These are phyloP conservation scores for Chrysanthemum makinoi DNA, from an alignment of 129 eudicot genomes.

Conservation along the genomic window DNA sequence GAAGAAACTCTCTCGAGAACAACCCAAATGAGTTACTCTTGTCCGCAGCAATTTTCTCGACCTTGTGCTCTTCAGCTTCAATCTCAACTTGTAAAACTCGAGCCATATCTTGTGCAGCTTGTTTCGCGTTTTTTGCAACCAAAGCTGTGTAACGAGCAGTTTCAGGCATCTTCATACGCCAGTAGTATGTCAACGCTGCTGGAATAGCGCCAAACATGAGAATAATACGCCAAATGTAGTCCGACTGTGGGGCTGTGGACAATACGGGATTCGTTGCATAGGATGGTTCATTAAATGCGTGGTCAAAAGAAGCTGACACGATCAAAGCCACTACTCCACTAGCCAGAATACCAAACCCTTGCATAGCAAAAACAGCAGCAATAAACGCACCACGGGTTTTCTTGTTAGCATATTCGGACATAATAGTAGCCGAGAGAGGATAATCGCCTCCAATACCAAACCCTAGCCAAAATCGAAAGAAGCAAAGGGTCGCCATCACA, in stretches of 20 bases:
- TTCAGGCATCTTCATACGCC: too few relatives aligned
- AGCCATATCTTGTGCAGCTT: conserved; percentile 37
- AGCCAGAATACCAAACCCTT: neutral
- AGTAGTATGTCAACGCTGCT: too few relatives aligned
- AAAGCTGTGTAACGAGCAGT: too few relatives aligned
- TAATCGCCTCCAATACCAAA: neutral
- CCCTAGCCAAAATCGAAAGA: neutral
- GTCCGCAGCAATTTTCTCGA: neutral
- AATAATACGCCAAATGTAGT: neutral
- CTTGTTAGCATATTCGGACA: too few relatives aligned
- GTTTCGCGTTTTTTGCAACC: conserved; percentile 28
- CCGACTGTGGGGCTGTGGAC: conserved; percentile 11
- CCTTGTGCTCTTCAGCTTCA: conserved; percentile 11
- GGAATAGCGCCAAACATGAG: too few relatives aligned
- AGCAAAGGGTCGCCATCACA: conserved; percentile 4
- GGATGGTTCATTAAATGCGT: neutral
- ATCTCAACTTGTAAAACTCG: conserved; percentile 33
- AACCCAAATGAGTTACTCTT: neutral
- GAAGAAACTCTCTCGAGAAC: too few relatives aligned
- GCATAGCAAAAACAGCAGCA: too few relatives aligned
- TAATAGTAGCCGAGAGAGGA: too few relatives aligned
- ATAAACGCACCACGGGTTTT: too few relatives aligned
- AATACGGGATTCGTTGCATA: neutral
- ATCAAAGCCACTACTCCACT: conserved; percentile 13
- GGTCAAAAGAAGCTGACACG: neutral